These are phyloP conservation scores for Aspergillus ellipticus DNA, from an alignment of 495 filamentous ascomycete species.

Conservation along the genomic window DNA sequence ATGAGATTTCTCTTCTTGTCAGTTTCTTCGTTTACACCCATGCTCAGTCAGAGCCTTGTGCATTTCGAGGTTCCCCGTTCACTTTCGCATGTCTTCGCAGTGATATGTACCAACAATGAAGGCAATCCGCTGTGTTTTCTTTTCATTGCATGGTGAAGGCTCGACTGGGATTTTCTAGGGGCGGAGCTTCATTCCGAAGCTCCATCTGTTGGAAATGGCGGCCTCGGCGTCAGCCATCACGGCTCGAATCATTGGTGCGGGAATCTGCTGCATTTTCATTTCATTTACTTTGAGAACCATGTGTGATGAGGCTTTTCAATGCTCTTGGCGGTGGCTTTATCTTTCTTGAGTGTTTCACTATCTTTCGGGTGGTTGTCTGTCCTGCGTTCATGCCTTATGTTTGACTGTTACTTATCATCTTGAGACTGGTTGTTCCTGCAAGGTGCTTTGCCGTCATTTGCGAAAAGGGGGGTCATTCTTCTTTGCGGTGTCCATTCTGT, in stretches of 20 bases:
- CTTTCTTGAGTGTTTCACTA: slow-evolving; percentile 18
- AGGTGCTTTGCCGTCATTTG: slow-evolving; percentile 18
- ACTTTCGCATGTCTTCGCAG: not conserved
- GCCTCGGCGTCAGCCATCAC: slow-evolving; percentile 23
- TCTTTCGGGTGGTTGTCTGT: slow-evolving; percentile 32
- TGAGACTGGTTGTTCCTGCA: slow-evolving; percentile 9
- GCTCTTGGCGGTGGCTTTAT: slow-evolving; percentile 28
- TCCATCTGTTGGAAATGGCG: slow-evolving; percentile 5
- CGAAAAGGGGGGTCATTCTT: slow-evolving; percentile 21
- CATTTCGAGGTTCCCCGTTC: not conserved
- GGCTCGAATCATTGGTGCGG: slow-evolving; percentile 22
- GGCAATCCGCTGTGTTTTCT: no score
- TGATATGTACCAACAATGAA: no score
- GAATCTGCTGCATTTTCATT: slow-evolving; percentile 16
- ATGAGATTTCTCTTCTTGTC: slow-evolving; percentile 26
- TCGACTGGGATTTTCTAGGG: not conserved
- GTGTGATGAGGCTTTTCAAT: slow-evolving; percentile 9
- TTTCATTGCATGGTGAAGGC: not conserved
- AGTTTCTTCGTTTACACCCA: slow-evolving; percentile 18
- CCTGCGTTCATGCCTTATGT: slow-evolving; percentile 18
- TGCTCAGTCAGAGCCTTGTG: not conserved
- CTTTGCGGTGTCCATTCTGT: slow-evolving; percentile 6
- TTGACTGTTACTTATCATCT: slow-evolving; percentile 8
- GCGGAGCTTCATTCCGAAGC: not conserved
- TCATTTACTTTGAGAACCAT: slow-evolving; percentile 9